Percentiles rank a stretch among this genome's conserved stretches.
Evolutionary conservation across 2,329 filamentous ascomycete genomes (phyloP).

Genomic region (Juglanconis juglandina): DNA sequence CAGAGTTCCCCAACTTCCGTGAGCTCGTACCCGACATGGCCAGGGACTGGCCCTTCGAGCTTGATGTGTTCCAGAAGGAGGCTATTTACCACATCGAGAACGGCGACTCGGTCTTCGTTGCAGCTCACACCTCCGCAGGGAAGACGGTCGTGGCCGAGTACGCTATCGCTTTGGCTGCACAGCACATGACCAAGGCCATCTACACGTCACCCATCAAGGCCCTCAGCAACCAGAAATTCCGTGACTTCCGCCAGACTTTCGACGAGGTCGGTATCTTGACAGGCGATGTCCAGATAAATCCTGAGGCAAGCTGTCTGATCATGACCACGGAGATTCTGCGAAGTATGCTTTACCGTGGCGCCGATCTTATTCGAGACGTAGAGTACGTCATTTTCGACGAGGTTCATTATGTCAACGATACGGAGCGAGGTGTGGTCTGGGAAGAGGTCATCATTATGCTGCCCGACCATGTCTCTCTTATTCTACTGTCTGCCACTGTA

Average conservation of each 20-base stretch:
- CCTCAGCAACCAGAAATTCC: conserved; percentile 96
- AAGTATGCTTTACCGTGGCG: conserved; percentile 96
- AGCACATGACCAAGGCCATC: conserved; percentile 99
- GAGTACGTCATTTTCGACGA: conserved; percentile 99
- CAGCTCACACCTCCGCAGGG: conserved; percentile 93
- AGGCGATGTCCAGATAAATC: conserved; percentile 95
- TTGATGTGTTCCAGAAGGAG: conserved; percentile 98
- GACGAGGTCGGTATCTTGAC: conserved; percentile 96
- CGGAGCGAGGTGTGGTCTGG: conserved; percentile 95
- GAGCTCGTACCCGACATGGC: conserved; percentile 97
- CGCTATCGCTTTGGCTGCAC: conserved; percentile 91
- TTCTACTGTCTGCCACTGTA: conserved; percentile 91
- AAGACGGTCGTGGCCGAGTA: conserved; percentile 99
- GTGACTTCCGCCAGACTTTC: conserved; percentile 86
- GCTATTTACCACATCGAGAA: conserved; percentile 96
- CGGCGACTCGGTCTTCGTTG: conserved; percentile 96
- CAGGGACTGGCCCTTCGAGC: conserved; percentile 90
- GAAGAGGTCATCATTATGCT: conserved; percentile 99
- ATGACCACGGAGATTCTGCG: conserved; percentile 98
- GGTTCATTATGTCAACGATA: conserved; percentile 97
- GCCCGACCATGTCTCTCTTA: conserved; percentile 92
- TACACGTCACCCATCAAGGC: conserved; percentile 99
- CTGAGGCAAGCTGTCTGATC: conserved; percentile 95
- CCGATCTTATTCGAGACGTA: conserved; percentile 92
- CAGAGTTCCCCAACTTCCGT: conserved; percentile 88